Evolutionary conservation across 768 basidiomycete species (phyloP).

Genomic region (Vararia minispora): DNA sequence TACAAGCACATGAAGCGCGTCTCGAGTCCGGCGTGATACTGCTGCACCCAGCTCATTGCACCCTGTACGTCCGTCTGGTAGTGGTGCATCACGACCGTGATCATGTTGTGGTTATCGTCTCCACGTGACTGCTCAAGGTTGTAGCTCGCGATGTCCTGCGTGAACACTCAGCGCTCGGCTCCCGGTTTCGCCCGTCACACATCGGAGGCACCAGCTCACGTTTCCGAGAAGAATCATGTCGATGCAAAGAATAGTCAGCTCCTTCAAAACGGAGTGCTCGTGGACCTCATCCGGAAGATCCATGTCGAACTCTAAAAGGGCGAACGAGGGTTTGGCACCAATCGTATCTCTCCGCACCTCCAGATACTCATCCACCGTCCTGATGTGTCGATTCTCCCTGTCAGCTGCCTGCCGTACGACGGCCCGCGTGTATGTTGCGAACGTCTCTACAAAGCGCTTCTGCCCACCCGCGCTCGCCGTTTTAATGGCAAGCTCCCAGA

Average conservation of each 20-base stretch:
- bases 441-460: constrained; percentile 12
- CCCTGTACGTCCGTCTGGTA: constrained; percentile 21
- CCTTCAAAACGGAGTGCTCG: constrained; percentile 6
- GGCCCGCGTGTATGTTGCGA: constrained; percentile 10
- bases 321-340: constrained; percentile 13
- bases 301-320: constrained; percentile 9
- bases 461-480: constrained; percentile 10
- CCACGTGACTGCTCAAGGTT: constrained; percentile 25
- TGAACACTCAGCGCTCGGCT: neutral
- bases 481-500: constrained; percentile 15
- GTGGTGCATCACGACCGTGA: constrained; percentile 34
- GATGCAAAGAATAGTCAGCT: constrained; percentile 8
- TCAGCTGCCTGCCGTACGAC: constrained; percentile 13
- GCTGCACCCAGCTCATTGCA: constrained; percentile 24
- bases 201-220: neutral
- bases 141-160: constrained; percentile 22
- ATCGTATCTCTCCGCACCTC: constrained; percentile 12
- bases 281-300: constrained; percentile 11
- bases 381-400: constrained; percentile 8
- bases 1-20: constrained; percentile 21
- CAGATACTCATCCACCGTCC: constrained; percentile 10
- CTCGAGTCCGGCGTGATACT: constrained; percentile 20
- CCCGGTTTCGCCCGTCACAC: neutral
- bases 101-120: constrained; percentile 28
- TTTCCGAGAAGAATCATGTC: constrained; percentile 14